phyloP scores from a whole-genome alignment of 2,329 filamentous ascomycete species.

The Pseudogymnoascus sp. region DNA sequence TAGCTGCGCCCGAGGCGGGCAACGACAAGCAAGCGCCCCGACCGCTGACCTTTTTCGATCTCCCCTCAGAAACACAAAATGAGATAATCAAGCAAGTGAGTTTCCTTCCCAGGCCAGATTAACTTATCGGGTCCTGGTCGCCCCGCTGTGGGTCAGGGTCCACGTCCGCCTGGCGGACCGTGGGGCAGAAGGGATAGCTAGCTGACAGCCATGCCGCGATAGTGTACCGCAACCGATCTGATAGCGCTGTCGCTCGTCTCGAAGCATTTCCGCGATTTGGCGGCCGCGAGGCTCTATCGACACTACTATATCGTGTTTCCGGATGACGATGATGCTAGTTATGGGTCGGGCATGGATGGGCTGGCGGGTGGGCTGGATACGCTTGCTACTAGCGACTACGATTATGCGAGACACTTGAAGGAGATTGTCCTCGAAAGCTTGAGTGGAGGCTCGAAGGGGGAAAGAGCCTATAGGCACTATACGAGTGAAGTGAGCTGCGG shows the following conservation, averaged over 20 bases:
- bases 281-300: slow-evolving; percentile 52
- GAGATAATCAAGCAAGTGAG: slow-evolving; percentile 29
- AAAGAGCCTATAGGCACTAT: slow-evolving; percentile 47
- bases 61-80: slow-evolving; percentile 28
- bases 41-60: slow-evolving; percentile 18
- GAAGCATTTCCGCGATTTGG: slow-evolving; percentile 49
- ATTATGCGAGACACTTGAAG: slow-evolving; percentile 52
- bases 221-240: slow-evolving; percentile 48
- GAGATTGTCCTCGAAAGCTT: slow-evolving; percentile 51
- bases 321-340: slow-evolving; percentile 47
- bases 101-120: background rate
- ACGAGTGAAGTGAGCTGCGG: slow-evolving; percentile 49
- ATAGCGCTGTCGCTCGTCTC: slow-evolving; percentile 53
- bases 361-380: slow-evolving; percentile 54
- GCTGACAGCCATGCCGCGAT: background rate
- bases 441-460: slow-evolving; percentile 45
- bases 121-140: background rate
- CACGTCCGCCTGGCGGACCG: background rate
- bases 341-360: slow-evolving; percentile 48
- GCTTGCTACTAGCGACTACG: slow-evolving; percentile 55
- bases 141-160: slow-evolving; percentile 6
- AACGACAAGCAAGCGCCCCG: background rate
- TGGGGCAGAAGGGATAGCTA: background rate
- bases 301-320: slow-evolving; percentile 54
- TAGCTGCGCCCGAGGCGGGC: background rate